Evolutionary conservation across 805 yeast genomes (phyloP), one percentile per base, ranked within the genome.

Genomic region (Saturnispora dispora): DNA sequence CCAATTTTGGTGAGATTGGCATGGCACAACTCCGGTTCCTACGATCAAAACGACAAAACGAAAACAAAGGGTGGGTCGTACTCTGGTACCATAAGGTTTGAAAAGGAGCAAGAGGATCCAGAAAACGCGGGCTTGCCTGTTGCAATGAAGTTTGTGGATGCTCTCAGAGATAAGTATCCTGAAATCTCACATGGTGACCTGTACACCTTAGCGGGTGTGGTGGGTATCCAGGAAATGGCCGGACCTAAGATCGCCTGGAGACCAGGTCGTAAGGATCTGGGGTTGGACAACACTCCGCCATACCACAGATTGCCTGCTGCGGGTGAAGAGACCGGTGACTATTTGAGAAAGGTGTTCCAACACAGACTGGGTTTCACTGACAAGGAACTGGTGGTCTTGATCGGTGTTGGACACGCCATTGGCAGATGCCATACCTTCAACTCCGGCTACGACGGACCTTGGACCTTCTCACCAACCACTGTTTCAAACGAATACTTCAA

Each of bases 381-480:
- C 57, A 63, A 65, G 57, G 79, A 76, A 57, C 69, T 73, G 53
- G 78, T 74, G 20, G 68, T 71, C 42, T 60, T 76, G 47, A 64
- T 73, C 41, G 79, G 79, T 37, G 69, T 65, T 32, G 77, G 77
- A 13, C 79, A 76, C 59, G 68, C 72, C 11, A 54, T 76, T 39
- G 79, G 79, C 27, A 62, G 79, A 58, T 72, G 79, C 54, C 79
- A 75, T 57, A 60, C 61, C 52, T 64, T 74, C 56, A 78, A 81
- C 54, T 78, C 88, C 22, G 95, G 95, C 2, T 88, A 74, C 71
- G 93, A 85, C 57, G 95, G 96, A 13, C 89, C 91, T 55, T 88
- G 96, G 96, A 90, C 91, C 37, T 84, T 83, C 51, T 78, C 85
- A 39, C 88, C 93, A 51, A 85, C 84, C 30, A 67, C 72, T 56